phyloP scores from a whole-genome alignment of 306 rosid species.

The Gleditsia sinensis region DNA sequence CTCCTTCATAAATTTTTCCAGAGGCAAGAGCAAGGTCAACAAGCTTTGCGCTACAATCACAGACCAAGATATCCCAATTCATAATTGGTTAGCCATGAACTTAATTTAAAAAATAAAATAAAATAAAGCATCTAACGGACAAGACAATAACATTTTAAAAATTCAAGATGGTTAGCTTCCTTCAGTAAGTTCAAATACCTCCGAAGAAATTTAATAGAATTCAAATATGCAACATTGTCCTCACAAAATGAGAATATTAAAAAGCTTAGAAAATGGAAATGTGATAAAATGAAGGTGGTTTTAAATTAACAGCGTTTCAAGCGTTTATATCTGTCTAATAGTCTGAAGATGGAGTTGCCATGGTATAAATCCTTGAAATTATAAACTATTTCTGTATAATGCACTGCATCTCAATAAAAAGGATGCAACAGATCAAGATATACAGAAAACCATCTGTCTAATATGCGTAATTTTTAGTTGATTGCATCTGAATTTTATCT shows the following conservation, averaged over 20 bases:
- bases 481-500: neutral
- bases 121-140: neutral
- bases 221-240: neutral
- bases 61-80: slow-evolving; percentile 28
- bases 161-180: neutral
- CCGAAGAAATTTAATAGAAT: neutral
- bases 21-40: slow-evolving; percentile 89
- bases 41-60: slow-evolving; percentile 79
- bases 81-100: slow-evolving; percentile 11
- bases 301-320: no score
- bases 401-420: neutral
- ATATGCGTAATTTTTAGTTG: neutral
- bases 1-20: slow-evolving; percentile 80
- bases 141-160: neutral
- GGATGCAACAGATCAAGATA: neutral
- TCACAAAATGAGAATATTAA: neutral
- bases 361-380: neutral
- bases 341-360: neutral
- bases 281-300: neutral
- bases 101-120: neutral
- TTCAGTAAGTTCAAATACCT: neutral
- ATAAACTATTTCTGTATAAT: neutral
- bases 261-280: neutral
- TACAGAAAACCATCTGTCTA: no score
- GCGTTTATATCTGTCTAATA: neutral